Evolutionary conservation across 306 rosid species (phyloP).

Genomic region (Begonia peltatifolia): DNA sequence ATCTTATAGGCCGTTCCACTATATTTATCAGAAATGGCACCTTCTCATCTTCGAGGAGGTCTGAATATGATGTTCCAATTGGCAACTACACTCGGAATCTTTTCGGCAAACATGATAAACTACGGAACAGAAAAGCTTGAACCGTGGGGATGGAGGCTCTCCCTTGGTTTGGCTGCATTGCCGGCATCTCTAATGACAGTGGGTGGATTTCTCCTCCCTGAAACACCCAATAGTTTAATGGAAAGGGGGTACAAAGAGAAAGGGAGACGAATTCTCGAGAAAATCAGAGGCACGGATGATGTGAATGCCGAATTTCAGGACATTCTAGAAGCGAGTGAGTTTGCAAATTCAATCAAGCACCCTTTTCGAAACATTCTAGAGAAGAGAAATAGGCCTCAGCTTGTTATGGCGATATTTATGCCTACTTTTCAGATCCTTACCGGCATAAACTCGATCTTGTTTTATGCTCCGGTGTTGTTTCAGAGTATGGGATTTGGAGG

Average conservation of each 20-base stretch:
- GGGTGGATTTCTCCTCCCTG: constrained; percentile 74
- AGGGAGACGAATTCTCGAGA: constrained; percentile 53
- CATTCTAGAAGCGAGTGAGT: constrained; percentile 66
- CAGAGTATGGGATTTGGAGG: constrained; percentile 77
- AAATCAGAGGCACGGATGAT: constrained; percentile 50
- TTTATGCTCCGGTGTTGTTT: constrained; percentile 79
- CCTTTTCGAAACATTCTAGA: constrained; percentile 69
- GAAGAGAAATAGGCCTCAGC: constrained; percentile 53
- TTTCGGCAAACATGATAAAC: constrained; percentile 81
- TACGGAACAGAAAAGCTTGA: constrained; percentile 63
- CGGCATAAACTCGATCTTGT: constrained; percentile 77
- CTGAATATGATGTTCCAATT: constrained; percentile 93
- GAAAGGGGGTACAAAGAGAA: constrained; percentile 43
- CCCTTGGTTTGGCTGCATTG: constrained; percentile 63
- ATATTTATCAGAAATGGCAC: constrained; percentile 91
- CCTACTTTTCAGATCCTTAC: constrained; percentile 82
- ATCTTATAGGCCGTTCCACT: constrained; percentile 65
- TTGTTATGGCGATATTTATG: constrained; percentile 80
- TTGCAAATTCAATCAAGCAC: constrained; percentile 43
- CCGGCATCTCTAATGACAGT: constrained; percentile 69
- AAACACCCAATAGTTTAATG: constrained; percentile 86
- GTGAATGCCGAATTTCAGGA: constrained; percentile 80
- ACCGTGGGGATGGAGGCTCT: constrained; percentile 93
- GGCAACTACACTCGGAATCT: constrained; percentile 80
- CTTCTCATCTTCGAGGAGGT: constrained; percentile 81